Evolutionary conservation across 352 stramenopile species (phyloP), one percentile per base, ranked within the genome.

Genomic region (Phytophthora citrophthora): DNA sequence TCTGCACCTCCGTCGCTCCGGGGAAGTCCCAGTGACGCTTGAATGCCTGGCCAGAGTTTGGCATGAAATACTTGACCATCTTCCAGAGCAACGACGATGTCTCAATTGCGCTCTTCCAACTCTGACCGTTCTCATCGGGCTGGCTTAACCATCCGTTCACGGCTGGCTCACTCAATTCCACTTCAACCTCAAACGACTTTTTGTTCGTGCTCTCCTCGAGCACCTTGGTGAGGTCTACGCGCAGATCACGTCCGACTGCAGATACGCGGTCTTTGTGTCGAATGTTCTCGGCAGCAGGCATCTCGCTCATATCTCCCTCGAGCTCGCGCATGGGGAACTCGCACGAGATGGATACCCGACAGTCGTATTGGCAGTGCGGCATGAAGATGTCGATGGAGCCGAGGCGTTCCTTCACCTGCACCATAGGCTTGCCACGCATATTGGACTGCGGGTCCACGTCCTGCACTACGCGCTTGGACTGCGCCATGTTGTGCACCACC

Each of bases 61-160:
- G 79, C 86, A 94, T 96, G 44, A 94, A 94, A 46, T 88, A 88
- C 61, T 91, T 93, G 44, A 92, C 83, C 71, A 90, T 91, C 54
- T 88, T 89, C 83, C 84, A 93, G 4, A 94, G 48, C 39, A 81
- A 52, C 18, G 81, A 89, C 52, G 81, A 82, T n/a, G 75, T 86
- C 49, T 84, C 69, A 24, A 81, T 81, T 18, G 87, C 87, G 40
- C 77, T 86, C 41, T 89, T 87, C 72, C 76, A 89, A 70, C 82
- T 94, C 34, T 88, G 75, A 3, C 78, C 74, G 32, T 89, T 87
- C 27, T 86, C 86, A 41, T 95, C 82, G 1, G 83, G 74, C 49
- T 91, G 80, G 36, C 84, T 79, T 32, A 95, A 76, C 87, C 87
- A 95, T 46, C 86, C 81, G 40, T 91, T 74, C 49, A 93, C 81